Evolutionary conservation across 345 rosid genomes (phyloP), one percentile per base, ranked within the genome.

Genomic region (Euphorbia peplus): DNA sequence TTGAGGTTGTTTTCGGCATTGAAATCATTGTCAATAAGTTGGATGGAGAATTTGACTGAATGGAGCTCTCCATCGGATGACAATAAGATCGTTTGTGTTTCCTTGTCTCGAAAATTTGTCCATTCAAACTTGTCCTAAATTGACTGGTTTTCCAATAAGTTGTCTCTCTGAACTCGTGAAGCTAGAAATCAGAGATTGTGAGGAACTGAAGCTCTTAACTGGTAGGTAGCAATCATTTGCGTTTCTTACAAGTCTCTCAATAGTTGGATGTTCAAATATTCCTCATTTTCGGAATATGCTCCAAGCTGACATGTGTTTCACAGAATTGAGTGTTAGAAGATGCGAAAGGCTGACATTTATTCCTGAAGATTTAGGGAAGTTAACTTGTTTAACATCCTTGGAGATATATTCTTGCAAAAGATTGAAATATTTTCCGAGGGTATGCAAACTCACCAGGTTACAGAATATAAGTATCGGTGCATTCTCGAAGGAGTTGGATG

Each of bases 101-200:
- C 73, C 78, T 63, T 48, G 44, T 46, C 78, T 74, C 1, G 32
- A 63, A 18, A 41, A 48, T 0, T 37, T 69, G 46, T 32, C 21
- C 19, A 57, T 75, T 60, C 0, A 3, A 0, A 1, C 3, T 2
- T 69, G 70, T 41, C 4, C 8, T 13, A 19, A 8, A 35, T 28
- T 74, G 44, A 25, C 25, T 42, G 48, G n/a, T 24, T 39, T 63
- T 22, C 73, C 70, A 4, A 8, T 51, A 24, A 0, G 42, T 25
- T 26, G 18, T 22, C 37, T 53, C 14, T 46, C 76, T 18, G 37
- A 29, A 15, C 60, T 66, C 24, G 25, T 3, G 2, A 14, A 18
- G 3, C 22, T 69, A 47, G 48, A 30, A 57, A 22, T 54, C 16
- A 15, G 16, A n/a, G 4, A 9, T 29, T 71, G 46, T 42, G 11